Evolutionary conservation across 2,329 filamentous ascomycete species (phyloP).

Genomic region (Arthrocladium fulminans): DNA sequence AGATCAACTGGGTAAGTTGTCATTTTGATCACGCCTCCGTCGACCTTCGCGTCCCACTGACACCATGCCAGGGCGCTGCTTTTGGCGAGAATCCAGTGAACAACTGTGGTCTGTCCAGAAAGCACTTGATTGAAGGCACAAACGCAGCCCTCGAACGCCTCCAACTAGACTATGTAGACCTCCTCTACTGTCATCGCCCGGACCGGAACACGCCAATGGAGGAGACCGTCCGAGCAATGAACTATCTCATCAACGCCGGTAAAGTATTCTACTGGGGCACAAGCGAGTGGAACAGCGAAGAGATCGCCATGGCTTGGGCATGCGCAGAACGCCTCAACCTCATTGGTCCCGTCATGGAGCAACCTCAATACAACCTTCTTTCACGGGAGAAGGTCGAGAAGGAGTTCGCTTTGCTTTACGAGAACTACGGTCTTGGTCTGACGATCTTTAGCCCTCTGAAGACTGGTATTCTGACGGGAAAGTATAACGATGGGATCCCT

Average conservation of each 20-base stretch:
- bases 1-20: conserved; percentile 24
- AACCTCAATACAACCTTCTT: conserved; percentile 60
- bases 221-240: conserved; percentile 63
- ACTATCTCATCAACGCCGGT: conserved; percentile 59
- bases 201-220: conserved; percentile 61
- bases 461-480: conserved; percentile 55
- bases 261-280: conserved; percentile 66
- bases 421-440: conserved; percentile 51
- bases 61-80: conserved; percentile 37
- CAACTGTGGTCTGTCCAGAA: conserved; percentile 59
- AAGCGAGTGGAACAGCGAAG: conserved; percentile 59
- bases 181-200: conserved; percentile 63
- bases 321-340: conserved; percentile 53
- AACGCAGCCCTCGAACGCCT: conserved; percentile 52
- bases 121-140: conserved; percentile 61
- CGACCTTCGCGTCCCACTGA: conserved; percentile 37
- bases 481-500: conserved; percentile 58
- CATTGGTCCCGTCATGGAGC: conserved; percentile 56
- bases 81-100: conserved; percentile 56
- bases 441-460: conserved; percentile 57
- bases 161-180: conserved; percentile 58
- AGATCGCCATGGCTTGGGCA: conserved; percentile 56
- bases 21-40: background rate
- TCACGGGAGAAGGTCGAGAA: conserved; percentile 53
- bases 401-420: conserved; percentile 53